Evolutionary conservation across 2,329 filamentous ascomycete species (phyloP), one percentile per base, ranked within the genome.

Genomic region (Septoria petroselini): DNA sequence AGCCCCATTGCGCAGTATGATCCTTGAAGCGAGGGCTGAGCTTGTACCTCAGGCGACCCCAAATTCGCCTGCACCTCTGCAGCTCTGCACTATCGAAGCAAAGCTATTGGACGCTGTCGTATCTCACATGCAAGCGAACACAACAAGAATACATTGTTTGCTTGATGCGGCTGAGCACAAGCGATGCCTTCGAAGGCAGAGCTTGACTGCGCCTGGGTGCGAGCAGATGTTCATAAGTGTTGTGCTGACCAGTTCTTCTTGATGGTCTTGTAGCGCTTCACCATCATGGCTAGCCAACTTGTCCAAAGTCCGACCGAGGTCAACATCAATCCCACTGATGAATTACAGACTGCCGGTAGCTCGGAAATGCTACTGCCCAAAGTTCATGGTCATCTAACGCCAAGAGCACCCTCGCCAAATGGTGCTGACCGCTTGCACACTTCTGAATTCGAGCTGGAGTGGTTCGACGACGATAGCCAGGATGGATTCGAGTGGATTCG

Each of bases 401-500:
- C 43, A 7, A 38, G 39, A 45, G 35, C 30, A 21, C 31, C n/a
- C 6, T 43, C 40, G 21, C 33, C 49, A 18, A 14, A 21, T 19
- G 14, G 18, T 17, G 2, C 6, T 2, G 17, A 37, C 5, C 34
- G 34, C 3, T 2, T 2, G 6, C 34, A 19, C 14, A 37, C 14
- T 17, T 37, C 34, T 11, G 34, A 19, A 18, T 19, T 41, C 17
- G 14, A 38, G 31, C 14, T 37, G 7, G 39, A 50, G 31, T 43
- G 27, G 27, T 54, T 47, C 33, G 52, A 60, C 7, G 51, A 58
- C 34, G 48, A 48, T 19, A 29, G 37, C 29, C 33, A 52, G n/a
- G 50, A 48, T 6, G 55, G 48, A 11, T 52, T 52, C 30, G 55
- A 56, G 42, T 59, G 46, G 52, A 44, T 58, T 35, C 48, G 50